Evolutionary conservation across 495 filamentous ascomycete species (phyloP).

Genomic region (Penicillium robsamsonii): DNA sequence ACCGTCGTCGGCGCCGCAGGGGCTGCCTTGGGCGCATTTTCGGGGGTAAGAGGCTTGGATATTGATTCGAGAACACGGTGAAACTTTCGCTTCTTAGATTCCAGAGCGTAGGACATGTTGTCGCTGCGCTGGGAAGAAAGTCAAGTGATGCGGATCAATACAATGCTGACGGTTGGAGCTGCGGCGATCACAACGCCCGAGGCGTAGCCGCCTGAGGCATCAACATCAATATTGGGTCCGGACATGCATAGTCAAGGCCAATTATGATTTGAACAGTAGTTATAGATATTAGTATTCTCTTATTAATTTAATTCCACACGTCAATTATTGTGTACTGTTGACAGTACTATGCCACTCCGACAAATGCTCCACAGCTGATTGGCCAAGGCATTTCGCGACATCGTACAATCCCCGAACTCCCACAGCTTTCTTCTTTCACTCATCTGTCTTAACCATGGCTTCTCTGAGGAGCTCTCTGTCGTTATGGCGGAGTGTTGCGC

Average conservation of each 20-base stretch:
- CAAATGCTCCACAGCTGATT: conserved; percentile 31
- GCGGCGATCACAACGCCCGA: conserved; percentile 5
- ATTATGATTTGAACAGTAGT: not conserved
- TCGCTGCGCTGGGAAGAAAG: not conserved
- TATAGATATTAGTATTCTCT: not conserved
- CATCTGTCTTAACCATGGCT: conserved; percentile 34
- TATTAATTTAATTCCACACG: not conserved
- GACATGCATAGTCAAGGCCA: not conserved
- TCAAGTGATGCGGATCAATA: conserved; percentile 8
- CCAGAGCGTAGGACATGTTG: conserved; percentile 51
- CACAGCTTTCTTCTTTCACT: conserved; percentile 19
- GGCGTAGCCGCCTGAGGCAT: conserved; percentile 23
- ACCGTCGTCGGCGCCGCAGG: conserved; percentile 26
- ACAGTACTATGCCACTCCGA: not conserved
- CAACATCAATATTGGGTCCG: not conserved
- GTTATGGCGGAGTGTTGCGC: conserved; percentile 38
- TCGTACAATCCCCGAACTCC: conserved; percentile 21
- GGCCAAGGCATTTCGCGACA: conserved; percentile 20
- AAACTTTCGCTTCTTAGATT: conserved; percentile 57
- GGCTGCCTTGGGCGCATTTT: conserved; percentile 23
- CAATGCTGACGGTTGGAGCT: conserved; percentile 11
- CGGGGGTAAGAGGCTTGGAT: conserved; percentile 31
- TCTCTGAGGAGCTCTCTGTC: conserved; percentile 32
- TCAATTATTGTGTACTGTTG: not conserved
- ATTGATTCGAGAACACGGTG: conserved; percentile 56